phyloP scores from a whole-genome alignment of 176 grass and related monocot species.

The Chrysopogon serrulatus region DNA sequence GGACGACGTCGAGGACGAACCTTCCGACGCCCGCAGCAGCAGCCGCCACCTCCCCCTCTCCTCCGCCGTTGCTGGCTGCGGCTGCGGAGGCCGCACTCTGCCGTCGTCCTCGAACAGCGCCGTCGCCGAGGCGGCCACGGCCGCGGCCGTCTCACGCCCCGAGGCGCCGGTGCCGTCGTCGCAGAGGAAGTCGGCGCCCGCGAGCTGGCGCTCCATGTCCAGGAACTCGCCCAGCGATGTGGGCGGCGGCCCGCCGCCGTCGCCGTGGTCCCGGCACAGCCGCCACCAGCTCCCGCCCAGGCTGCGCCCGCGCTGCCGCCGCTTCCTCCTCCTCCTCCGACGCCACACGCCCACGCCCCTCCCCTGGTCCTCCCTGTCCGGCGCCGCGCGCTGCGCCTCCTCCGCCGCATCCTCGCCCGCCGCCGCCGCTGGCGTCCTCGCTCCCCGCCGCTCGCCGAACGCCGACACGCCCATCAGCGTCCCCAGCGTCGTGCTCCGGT shows the following conservation, averaged over 20 bases:
- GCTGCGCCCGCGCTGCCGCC: constrained; percentile 23
- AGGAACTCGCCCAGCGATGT: constrained; percentile 83
- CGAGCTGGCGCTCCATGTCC: constrained; percentile 68
- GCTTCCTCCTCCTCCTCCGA: not conserved
- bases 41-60: constrained; percentile 31
- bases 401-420: not conserved
- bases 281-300: constrained; percentile 60
- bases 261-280: constrained; percentile 55
- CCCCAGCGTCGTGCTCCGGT: constrained; percentile 91
- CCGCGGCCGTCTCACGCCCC: not conserved
- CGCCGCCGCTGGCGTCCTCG: not conserved
- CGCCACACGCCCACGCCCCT: not conserved
- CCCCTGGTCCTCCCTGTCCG: not conserved
- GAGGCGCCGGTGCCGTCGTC: constrained; percentile 13
- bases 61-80: not conserved
- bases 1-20: constrained; percentile 20
- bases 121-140: constrained; percentile 14
- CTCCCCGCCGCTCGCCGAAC: constrained; percentile 25
- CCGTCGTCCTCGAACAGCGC: constrained; percentile 77
- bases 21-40: constrained; percentile 21
- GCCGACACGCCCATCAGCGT: constrained; percentile 92
- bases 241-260: constrained; percentile 12
- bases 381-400: not conserved
- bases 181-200: constrained; percentile 41
- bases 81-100: constrained; percentile 48